Base-by-base conservation (phyloP, 345 rosid species). In the Acer campestre region DNA sequence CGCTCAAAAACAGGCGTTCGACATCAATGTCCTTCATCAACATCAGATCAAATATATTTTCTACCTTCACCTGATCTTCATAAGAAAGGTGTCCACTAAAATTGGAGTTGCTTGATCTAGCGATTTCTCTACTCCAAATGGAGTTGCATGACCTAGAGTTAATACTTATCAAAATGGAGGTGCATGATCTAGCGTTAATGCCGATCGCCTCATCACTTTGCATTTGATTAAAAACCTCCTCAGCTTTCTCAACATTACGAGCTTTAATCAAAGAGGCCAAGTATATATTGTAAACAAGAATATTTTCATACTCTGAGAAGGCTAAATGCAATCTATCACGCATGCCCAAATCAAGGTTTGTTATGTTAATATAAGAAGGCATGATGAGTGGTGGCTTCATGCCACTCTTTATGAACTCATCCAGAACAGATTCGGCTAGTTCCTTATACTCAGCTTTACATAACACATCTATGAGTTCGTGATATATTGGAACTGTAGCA, bases 21-120 rank as follows among this genome's bases (percentile, higher is more conserved):
- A n/a, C 70, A 61, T 91, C 92, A n/a, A 80, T 92, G 78, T 78
- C 89, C 84, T 92, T 93, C 73, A 71, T 88, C 65, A 88, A 83
- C 95, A 95, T 92, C 65, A 92, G 73, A 68, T 86, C 84, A 61
- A 92, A 92, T 67, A 91, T 77, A 77, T 87, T 91, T 80, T 84
- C 90, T 61, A 92, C 97, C 79, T 87, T 88, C 69, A 71, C 71
- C 78, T 79, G 76, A 13, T 87, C 82, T 77, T 86, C 95, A 44
- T 89, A 80, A 44, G 86, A 83, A 51, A 91, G 82, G 82, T 83
- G 88, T 56, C 89, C 95, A 10, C 85, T 72, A 53, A 93, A 81
- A 76, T 92, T 83, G 18, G 79, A 73, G 79, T 90, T 95, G 86
- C 99, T 92, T 9, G 93, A 86, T 44, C 31, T 2, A 2, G 27